These are phyloP conservation scores for Viola pubescens DNA, from an alignment of 441 rosid species.

Conservation along the genomic window DNA sequence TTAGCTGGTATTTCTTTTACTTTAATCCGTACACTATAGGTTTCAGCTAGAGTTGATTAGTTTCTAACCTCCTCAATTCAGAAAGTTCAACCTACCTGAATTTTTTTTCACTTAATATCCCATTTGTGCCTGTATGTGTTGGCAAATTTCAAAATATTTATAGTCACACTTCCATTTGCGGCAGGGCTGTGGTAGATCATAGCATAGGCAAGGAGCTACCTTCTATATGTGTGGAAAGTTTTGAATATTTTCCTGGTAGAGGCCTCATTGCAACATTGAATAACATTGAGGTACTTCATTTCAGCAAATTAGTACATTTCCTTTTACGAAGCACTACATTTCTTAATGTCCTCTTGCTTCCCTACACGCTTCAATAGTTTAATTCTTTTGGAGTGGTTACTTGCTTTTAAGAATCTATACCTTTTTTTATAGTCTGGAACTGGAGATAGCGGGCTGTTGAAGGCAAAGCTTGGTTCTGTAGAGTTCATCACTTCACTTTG, in stretches of 20 bases:
- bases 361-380: background rate
- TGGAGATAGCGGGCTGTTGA: slow-evolving; percentile 38
- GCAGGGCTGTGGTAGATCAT: slow-evolving; percentile 96
- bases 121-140: background rate
- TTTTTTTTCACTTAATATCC: background rate
- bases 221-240: slow-evolving; percentile 64
- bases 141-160: background rate
- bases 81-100: no score
- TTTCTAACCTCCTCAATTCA: no score
- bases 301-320: background rate
- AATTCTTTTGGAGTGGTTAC: no score
- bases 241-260: slow-evolving; percentile 87
- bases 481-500: slow-evolving; percentile 74
- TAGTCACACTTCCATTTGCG: slow-evolving; percentile 19
- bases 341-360: background rate
- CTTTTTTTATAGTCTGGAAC: slow-evolving; percentile 49
- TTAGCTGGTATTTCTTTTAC: no score
- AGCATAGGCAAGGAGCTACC: slow-evolving; percentile 83
- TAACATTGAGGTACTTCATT: slow-evolving; percentile 51
- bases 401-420: background rate
- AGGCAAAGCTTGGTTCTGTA: slow-evolving; percentile 84
- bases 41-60: no score
- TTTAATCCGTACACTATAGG: no score
- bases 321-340: background rate
- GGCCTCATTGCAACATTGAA: slow-evolving; percentile 85